Evolutionary conservation across 2,329 filamentous ascomycete species (phyloP), one percentile per base, ranked within the genome.

Genomic region (Fusarium sp.): DNA sequence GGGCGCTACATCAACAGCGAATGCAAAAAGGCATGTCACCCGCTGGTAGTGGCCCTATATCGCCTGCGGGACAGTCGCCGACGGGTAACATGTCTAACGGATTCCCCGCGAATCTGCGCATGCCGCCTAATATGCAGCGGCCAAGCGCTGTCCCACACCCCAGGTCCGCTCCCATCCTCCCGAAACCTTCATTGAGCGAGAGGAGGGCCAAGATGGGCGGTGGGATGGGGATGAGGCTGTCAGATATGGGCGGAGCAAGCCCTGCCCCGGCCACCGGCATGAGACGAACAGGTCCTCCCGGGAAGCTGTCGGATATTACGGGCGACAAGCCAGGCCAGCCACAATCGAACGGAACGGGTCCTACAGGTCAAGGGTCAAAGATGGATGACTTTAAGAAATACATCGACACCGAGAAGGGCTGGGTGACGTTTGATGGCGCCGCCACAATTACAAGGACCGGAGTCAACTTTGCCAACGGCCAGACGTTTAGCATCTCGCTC

Each of bases 351-450:
- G 82, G 82, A 18, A 74, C 82, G 54, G 71, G 71, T 11, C 42
- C 45, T 37, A 20, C 47, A 52, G 78, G 79, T 6, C 83, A 83
- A 40, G 82, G 85, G 20, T 88, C 88, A 3, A 87, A 88, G 76
- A 81, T 91, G 80, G 88, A 88, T 74, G 89, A 91, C 64, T 91
- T 90, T 78, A 89, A 89, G 35, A 92, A 98, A 73, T 96, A 93
- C 79, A 94, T 99, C 69, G 95, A 99, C 80, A 93, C 94, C 0
- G 94, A 98, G 79, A 94, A 94, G 60, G 96, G 96, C 13, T 97
- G 93, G 77, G 87, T 99, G 72, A 97, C 92, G 10, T 99, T 99
- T 84, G 94, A 95, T 77, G 95, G 95, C 75, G 97, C 97, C 75
- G 96, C 96, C 13, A 91, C 94, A 6, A 93, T 99, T 62, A 96